A percentile compares a stretch with the other conserved stretches of the same genome.
These are phyloP conservation scores for Trifolium dubium DNA, from an alignment of 306 rosid genomes.

Conservation along the genomic window DNA sequence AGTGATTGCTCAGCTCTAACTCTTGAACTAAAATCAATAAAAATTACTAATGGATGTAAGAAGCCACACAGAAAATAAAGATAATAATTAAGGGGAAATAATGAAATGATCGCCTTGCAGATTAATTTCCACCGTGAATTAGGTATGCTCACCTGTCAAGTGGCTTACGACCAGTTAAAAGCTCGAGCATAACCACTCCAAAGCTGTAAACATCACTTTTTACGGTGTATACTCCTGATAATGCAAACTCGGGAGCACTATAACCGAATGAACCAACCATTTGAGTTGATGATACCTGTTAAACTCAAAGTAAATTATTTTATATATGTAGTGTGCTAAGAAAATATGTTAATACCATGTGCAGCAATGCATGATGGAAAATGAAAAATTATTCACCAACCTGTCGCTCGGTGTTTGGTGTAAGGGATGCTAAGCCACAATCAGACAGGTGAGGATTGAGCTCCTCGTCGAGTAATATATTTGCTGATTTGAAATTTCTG, in stretches of 20 bases:
- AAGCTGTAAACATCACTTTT: slow-evolving; percentile 99
- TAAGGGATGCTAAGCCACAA: slow-evolving; percentile 84
- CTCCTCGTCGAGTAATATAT: slow-evolving; percentile 92
- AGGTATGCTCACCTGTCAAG: slow-evolving; percentile 71
- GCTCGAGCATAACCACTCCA: slow-evolving; percentile 97
- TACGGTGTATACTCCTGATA: slow-evolving; percentile 92
- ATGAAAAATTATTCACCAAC: slow-evolving; percentile 41
- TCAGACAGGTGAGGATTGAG: slow-evolving; percentile 92
- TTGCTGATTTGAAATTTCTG: slow-evolving; percentile 96
- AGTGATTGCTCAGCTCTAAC: slow-evolving; percentile 91
- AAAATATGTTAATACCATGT: slow-evolving; percentile 6
- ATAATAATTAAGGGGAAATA: slow-evolving; percentile 5
- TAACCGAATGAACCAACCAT: slow-evolving; percentile 98
- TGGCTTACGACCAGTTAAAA: slow-evolving; percentile 94
- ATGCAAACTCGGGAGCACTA: slow-evolving; percentile 95
- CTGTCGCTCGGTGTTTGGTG: slow-evolving; percentile 90
- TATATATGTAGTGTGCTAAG: slow-evolving; percentile 1
- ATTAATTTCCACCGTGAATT: not conserved
- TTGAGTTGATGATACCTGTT: slow-evolving; percentile 89
- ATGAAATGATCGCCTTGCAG: slow-evolving; percentile 8
- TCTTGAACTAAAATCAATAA: slow-evolving; percentile 64
- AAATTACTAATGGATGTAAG: slow-evolving; percentile 28
- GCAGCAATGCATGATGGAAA: slow-evolving; percentile 26
- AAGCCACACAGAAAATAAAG: slow-evolving; percentile 25
- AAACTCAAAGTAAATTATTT: slow-evolving; percentile 37